Conservation (phyloP, 2,329 filamentous ascomycete species). For the Cercospora janseana region DNA sequence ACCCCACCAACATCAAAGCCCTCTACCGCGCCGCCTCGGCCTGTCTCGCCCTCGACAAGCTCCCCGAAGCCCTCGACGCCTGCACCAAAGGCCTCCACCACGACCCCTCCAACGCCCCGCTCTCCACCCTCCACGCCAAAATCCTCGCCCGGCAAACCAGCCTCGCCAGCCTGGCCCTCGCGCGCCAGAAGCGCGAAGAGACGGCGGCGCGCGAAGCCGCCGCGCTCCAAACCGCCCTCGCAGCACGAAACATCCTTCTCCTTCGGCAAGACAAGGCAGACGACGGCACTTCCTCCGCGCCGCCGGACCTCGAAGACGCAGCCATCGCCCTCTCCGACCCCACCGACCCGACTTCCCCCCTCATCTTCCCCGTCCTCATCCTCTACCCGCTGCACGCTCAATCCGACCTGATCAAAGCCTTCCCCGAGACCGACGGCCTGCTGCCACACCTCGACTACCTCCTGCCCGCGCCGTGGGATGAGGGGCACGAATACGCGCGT, state of each 20-base stretch:
- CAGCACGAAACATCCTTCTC: slow-evolving; percentile 68
- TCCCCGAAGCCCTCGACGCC: slow-evolving; percentile 76
- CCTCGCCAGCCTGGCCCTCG: slow-evolving; percentile 56
- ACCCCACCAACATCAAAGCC: slow-evolving; percentile 81
- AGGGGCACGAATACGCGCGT: slow-evolving; percentile 60
- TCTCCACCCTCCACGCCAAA: slow-evolving; percentile 62
- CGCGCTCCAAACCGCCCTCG: slow-evolving; percentile 55
- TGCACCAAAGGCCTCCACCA: slow-evolving; percentile 70
- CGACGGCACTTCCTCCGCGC: slow-evolving; percentile 29
- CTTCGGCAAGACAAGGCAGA: background rate
- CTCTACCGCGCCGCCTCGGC: slow-evolving; percentile 82
- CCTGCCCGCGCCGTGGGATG: slow-evolving; percentile 85
- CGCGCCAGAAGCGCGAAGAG: slow-evolving; percentile 57
- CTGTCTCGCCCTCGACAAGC: slow-evolving; percentile 72
- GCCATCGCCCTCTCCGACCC: slow-evolving; percentile 68
- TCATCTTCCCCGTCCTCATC: slow-evolving; percentile 76
- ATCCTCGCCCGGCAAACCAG: slow-evolving; percentile 59
- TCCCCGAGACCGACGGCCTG: slow-evolving; percentile 72
- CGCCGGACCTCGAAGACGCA: slow-evolving; percentile 87
- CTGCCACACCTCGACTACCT: slow-evolving; percentile 80
- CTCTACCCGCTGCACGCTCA: slow-evolving; percentile 81
- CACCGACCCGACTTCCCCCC: slow-evolving; percentile 66
- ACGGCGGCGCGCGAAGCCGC: slow-evolving; percentile 56
- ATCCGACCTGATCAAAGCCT: slow-evolving; percentile 87
- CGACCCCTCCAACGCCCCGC: slow-evolving; percentile 67